Base-by-base conservation (phyloP, 192 early-diverging fungal genomes). In the Glomus cerebriforme region DNA sequence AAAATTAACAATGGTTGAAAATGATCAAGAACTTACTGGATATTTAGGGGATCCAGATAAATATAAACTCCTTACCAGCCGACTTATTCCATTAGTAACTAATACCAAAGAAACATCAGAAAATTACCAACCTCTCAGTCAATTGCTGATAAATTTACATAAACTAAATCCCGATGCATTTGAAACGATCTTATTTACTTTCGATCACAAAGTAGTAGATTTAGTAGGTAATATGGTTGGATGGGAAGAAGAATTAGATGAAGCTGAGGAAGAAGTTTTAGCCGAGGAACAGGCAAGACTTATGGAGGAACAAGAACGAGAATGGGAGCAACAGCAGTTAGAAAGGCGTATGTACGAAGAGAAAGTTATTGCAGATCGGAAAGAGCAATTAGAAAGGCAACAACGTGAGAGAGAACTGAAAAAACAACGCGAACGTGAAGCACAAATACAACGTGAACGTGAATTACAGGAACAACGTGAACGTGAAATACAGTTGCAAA, bases 231-330 rank as follows among this genome's bases (percentile, higher is more conserved):
- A 65, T 66, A 34, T 77, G 26, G 75, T 77, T 31, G 75, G 75
- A 22, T 77, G 75, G 75, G 75, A 77, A 66, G 75, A 77, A 47
- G 75, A 77, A 47, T 66, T 77, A 22, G 59, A 43, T 4, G 74
- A 76, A 31, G 74, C 74, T 39, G 73, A 60, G 12, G 73, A 75
- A 75, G 73, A 59, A 62, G 27, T 26, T 66, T 10, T 45, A 31
- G 75, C 22, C 31, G 63, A 77, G 1, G 75, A 77, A 19, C 27
- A 66, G 17, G 62, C 19, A 45, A 76, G 10, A 7, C 59, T 34
- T 3, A n/a, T 22, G 24, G 27, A 27, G 66, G 62, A 66, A 43
- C 75, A 47, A 35, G 29, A 77, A 77, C 22, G 7, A 49, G 13
- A 26, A 59, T 58, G 22, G 13, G 32, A 58, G 22, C 49, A 60